Conservation (phyloP, 768 basidiomycete species). For the Rhodosporidiobolus sp. region DNA sequence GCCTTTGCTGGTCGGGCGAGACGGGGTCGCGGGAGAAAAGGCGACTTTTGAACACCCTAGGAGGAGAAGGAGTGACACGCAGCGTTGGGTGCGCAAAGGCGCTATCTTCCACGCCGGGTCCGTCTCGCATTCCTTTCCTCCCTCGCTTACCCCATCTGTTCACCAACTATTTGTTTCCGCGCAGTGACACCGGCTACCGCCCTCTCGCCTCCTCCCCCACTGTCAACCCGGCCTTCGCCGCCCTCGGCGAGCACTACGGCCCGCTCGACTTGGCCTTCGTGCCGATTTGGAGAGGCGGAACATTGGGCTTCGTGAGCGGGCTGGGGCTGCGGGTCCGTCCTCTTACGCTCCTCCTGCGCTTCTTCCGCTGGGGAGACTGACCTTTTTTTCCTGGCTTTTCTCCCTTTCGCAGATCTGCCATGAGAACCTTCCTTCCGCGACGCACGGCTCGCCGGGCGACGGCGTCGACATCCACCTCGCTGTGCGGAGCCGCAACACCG, state of each 20-base stretch:
- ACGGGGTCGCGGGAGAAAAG: background rate
- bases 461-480: slow-evolving; percentile 50
- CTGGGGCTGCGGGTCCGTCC: slow-evolving; percentile 50
- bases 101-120: slow-evolving; percentile 48
- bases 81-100: background rate
- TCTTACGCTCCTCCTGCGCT: background rate
- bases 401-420: slow-evolving; percentile 40
- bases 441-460: slow-evolving; percentile 52
- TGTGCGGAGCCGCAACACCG: slow-evolving; percentile 48
- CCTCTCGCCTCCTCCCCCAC: slow-evolving; percentile 39
- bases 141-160: background rate
- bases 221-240: slow-evolving; percentile 50
- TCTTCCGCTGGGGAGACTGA: background rate
- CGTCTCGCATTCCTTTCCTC: background rate
- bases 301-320: slow-evolving; percentile 50
- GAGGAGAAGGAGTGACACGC: background rate
- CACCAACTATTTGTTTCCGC: background rate
- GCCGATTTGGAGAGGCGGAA: slow-evolving; percentile 54
- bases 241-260: slow-evolving; percentile 50
- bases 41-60: background rate
- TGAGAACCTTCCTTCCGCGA: slow-evolving; percentile 46
- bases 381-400: too few relatives aligned
- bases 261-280: slow-evolving; percentile 53
- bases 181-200: slow-evolving; percentile 51
- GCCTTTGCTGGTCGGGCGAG: too few relatives aligned